Percentiles rank a stretch among this genome's conserved stretches.
phyloP scores from a whole-genome alignment of 1,284 basidiomycete species.

The Fomitopsis pinicola region DNA sequence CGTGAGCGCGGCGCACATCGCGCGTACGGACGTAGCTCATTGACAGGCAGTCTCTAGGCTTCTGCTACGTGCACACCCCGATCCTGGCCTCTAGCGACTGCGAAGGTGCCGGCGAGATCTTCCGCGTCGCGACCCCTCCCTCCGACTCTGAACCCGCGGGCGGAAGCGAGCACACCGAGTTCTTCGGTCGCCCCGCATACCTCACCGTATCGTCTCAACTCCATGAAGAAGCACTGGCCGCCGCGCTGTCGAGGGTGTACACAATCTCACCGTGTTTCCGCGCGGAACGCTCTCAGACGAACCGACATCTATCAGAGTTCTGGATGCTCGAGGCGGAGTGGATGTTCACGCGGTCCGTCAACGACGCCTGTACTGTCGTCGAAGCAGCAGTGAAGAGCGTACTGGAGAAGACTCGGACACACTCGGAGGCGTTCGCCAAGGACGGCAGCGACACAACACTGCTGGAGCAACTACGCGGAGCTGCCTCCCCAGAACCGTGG shows the following conservation, averaged over 20 bases:
- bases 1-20: conserved; percentile 36
- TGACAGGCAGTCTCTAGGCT: conserved; percentile 60
- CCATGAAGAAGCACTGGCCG: conserved; percentile 87
- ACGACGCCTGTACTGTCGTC: conserved; percentile 65
- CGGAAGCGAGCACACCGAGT: conserved; percentile 35
- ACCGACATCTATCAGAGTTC: conserved; percentile 94
- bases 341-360: conserved; percentile 50
- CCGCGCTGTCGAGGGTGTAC: conserved; percentile 80
- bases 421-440: not conserved
- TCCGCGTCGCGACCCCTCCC: conserved; percentile 52
- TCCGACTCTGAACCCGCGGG: conserved; percentile 16
- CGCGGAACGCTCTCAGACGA: conserved; percentile 86
- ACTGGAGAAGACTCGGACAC: conserved; percentile 25
- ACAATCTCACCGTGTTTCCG: conserved; percentile 91
- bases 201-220: conserved; percentile 95
- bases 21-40: conserved; percentile 4
- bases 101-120: conserved; percentile 96
- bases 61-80: conserved; percentile 80
- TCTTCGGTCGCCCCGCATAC: conserved; percentile 75
- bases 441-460: conserved; percentile 11
- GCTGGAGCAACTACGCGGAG: conserved; percentile 8
- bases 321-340: conserved; percentile 99
- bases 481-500: conserved; percentile 44
- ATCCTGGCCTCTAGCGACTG: conserved; percentile 90
- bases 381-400: conserved; percentile 61